A percentile compares a stretch with the other conserved stretches of the same genome.
Evolutionary conservation across 305 asterid species (phyloP).

Genomic region (Fraxinus nigra): DNA sequence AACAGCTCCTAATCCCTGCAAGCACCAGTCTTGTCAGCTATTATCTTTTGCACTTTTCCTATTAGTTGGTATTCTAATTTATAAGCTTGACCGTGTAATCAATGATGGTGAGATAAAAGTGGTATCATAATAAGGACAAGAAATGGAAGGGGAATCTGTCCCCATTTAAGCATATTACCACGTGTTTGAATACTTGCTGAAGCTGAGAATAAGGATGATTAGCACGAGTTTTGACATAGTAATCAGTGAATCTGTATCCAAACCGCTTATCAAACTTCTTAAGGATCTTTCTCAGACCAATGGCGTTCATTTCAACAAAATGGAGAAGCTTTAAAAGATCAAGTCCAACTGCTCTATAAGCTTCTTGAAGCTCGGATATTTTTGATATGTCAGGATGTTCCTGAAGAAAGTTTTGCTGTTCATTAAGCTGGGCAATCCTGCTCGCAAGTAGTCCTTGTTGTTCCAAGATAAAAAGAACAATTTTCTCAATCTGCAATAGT

Average conservation of each 20-base stretch:
- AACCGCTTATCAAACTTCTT: slow-evolving; percentile 94
- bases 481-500: slow-evolving; percentile 76
- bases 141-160: slow-evolving; percentile 19
- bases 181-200: slow-evolving; percentile 96
- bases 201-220: slow-evolving; percentile 98
- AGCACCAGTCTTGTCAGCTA: slow-evolving; percentile 21
- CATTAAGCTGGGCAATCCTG: slow-evolving; percentile 68
- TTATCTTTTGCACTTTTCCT: slow-evolving; percentile 8
- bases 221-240: slow-evolving; percentile 92
- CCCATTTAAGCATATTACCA: slow-evolving; percentile 56
- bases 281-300: slow-evolving; percentile 91
- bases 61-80: neutral
- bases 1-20: slow-evolving; percentile 95
- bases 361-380: slow-evolving; percentile 72
- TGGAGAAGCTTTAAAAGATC: slow-evolving; percentile 82
- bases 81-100: neutral
- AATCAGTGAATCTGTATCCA: slow-evolving; percentile 84
- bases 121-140: slow-evolving; percentile 16
- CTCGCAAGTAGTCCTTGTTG: slow-evolving; percentile 83
- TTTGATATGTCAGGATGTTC: slow-evolving; percentile 74
- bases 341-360: slow-evolving; percentile 84
- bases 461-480: slow-evolving; percentile 89
- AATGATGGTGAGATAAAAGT: neutral
- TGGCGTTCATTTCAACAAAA: slow-evolving; percentile 87
- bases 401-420: slow-evolving; percentile 68